These are phyloP conservation scores for Thalassiosira sp. DNA, from an alignment of 352 stramenopile genomes.

Conservation along the genomic window DNA sequence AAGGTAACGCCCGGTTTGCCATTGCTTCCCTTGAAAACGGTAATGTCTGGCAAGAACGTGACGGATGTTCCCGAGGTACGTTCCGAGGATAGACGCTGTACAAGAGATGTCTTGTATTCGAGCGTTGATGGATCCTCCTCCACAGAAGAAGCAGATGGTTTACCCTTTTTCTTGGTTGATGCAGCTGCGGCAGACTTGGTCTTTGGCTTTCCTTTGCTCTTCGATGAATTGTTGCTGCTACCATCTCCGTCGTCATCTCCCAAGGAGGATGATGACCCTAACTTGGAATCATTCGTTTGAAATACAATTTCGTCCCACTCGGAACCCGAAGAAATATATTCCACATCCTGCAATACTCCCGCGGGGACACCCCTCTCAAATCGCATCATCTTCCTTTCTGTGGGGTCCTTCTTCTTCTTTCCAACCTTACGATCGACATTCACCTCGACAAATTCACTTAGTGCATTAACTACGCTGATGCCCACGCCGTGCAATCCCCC, in stretches of 20 bases:
- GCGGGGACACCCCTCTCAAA: slow-evolving; percentile 75
- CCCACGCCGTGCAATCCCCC: slow-evolving; percentile 86
- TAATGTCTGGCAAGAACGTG: slow-evolving; percentile 80
- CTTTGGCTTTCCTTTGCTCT: slow-evolving; percentile 12
- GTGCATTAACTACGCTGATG: slow-evolving; percentile 84
- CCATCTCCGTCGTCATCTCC: slow-evolving; percentile 38
- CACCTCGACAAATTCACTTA: slow-evolving; percentile 81
- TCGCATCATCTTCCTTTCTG: slow-evolving; percentile 62
- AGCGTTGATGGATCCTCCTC: slow-evolving; percentile 28
- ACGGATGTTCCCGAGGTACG: slow-evolving; percentile 74
- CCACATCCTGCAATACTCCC: slow-evolving; percentile 43
- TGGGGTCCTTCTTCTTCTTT: slow-evolving; percentile 41
- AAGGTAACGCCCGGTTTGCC: slow-evolving; percentile 75
- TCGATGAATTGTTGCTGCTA: slow-evolving; percentile 19
- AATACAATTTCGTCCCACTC: slow-evolving; percentile 38
- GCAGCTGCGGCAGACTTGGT: slow-evolving; percentile 5
- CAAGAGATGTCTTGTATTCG: slow-evolving; percentile 31
- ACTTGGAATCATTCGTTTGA: slow-evolving; percentile 37
- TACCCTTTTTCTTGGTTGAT: slow-evolving; percentile 18
- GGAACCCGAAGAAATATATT: too few species aligned
- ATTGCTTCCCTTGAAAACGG: slow-evolving; percentile 84
- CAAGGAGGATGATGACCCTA: neutral
- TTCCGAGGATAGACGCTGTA: slow-evolving; percentile 41
- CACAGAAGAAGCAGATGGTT: too few species aligned
- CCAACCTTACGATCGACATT: slow-evolving; percentile 65